phyloP scores from a whole-genome alignment of 2,329 filamentous ascomycete species.

The Apiospora hydei region DNA sequence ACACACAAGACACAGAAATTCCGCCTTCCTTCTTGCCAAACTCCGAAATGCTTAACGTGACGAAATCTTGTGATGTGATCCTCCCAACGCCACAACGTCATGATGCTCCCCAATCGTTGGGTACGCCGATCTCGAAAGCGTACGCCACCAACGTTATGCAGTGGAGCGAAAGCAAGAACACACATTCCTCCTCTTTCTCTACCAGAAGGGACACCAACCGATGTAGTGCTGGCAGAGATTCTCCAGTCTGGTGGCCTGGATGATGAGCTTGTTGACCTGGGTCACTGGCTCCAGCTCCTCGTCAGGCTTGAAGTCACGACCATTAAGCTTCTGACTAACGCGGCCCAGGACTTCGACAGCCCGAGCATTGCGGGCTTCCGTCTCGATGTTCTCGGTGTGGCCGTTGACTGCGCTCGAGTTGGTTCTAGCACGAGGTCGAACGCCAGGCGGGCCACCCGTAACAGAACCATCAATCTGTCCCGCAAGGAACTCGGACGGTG shows the following conservation, averaged over 20 bases:
- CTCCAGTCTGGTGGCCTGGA: conserved; percentile 95
- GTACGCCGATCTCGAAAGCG: conserved; percentile 3
- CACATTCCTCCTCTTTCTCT: neutral
- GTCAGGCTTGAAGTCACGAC: conserved; percentile 85
- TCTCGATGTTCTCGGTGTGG: conserved; percentile 47
- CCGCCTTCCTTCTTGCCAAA: conserved; percentile 3
- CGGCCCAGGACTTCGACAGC: conserved; percentile 90
- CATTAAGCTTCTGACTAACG: conserved; percentile 95
- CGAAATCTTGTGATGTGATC: conserved; percentile 4
- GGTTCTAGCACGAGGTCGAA: conserved; percentile 63
- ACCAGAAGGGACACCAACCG: conserved; percentile 99
- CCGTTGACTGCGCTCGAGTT: conserved; percentile 58
- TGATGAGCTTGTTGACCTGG: conserved; percentile 94
- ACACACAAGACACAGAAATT: conserved; percentile 6
- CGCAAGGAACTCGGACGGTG: conserved; percentile 65
- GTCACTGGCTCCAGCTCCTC: conserved; percentile 85
- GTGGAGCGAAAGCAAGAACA: neutral
- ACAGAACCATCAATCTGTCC: conserved; percentile 46
- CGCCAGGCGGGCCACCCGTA: conserved; percentile 54
- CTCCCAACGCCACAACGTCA: conserved; percentile 8
- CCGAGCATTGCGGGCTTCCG: conserved; percentile 90
- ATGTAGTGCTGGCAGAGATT: conserved; percentile 99
- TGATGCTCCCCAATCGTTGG: neutral
- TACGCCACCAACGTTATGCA: conserved; percentile 3
- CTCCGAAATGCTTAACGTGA: conserved; percentile 9